phyloP scores from a whole-genome alignment of 2,329 filamentous ascomycete species.

The Myriosclerotinia duriaeana region DNA sequence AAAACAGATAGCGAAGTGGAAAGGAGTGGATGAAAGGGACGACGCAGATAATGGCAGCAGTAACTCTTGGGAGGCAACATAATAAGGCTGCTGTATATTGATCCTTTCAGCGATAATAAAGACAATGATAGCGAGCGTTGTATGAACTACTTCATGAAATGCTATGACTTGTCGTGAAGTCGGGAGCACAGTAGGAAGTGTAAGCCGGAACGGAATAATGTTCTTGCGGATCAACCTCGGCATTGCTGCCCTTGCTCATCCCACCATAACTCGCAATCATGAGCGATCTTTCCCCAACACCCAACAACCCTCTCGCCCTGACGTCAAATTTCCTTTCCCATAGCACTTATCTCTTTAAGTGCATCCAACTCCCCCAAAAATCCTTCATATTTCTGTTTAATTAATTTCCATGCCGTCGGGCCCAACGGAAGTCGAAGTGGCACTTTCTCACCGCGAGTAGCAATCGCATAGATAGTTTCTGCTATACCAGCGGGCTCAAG shows the following conservation, averaged over 20 bases:
- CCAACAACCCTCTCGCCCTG: neutral
- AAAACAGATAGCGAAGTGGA: neutral
- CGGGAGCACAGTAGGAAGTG: neutral
- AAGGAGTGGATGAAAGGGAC: neutral
- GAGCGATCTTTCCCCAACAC: neutral
- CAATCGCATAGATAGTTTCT: conserved; percentile 32
- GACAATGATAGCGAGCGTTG: neutral
- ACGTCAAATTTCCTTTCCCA: neutral
- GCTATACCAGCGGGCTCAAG: conserved; percentile 33
- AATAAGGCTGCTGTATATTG: neutral
- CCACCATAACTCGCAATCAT: neutral
- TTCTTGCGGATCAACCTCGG: neutral
- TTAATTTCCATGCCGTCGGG: conserved; percentile 31
- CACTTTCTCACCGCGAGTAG: conserved; percentile 33
- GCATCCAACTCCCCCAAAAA: conserved; percentile 28
- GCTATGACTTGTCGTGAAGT: neutral
- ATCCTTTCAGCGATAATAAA: neutral
- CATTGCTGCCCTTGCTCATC: neutral
- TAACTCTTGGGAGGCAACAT: too few species aligned
- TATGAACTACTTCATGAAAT: neutral
- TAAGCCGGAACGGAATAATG: neutral
- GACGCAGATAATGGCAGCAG: neutral
- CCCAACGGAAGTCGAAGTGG: conserved; percentile 35
- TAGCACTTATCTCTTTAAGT: conserved; percentile 30
- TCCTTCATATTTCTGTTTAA: conserved; percentile 32